Evolutionary conservation across 768 basidiomycete species (phyloP).

Genomic region (Lentinula detonsa): DNA sequence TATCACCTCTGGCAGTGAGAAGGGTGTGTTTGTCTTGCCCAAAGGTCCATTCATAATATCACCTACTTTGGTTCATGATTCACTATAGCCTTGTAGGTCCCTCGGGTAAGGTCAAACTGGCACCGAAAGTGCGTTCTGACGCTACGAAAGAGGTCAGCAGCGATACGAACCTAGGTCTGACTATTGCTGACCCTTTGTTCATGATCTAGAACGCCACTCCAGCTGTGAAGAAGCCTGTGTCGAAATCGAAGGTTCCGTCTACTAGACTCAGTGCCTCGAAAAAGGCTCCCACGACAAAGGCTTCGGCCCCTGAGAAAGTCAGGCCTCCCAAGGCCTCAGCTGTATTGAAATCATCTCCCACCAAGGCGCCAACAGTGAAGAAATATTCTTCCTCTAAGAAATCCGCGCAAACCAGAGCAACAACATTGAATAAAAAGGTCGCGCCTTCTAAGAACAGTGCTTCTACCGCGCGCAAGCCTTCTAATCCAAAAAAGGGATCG

Average conservation of each 20-base stretch:
- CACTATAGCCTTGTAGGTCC: conserved; percentile 21
- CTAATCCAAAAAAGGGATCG: conserved; percentile 12
- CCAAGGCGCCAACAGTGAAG: conserved; percentile 12
- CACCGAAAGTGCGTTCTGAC: conserved; percentile 57
- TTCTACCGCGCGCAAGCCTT: conserved; percentile 13
- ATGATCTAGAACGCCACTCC: conserved; percentile 36
- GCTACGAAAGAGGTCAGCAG: conserved; percentile 44
- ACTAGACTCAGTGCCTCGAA: not conserved
- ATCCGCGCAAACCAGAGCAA: conserved; percentile 7
- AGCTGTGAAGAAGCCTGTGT: conserved; percentile 32
- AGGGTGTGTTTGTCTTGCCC: conserved; percentile 43
- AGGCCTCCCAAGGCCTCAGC: conserved; percentile 11
- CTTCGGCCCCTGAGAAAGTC: conserved; percentile 15
- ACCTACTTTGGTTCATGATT: conserved; percentile 1
- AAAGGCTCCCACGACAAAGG: conserved; percentile 5
- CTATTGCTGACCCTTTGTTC: not conserved
- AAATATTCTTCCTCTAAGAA: conserved; percentile 12
- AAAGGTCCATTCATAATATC: conserved; percentile 28
- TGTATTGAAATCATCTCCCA: conserved; percentile 12
- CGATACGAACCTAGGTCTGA: conserved; percentile 2
- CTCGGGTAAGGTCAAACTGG: conserved; percentile 47
- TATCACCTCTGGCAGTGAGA: conserved; percentile 51
- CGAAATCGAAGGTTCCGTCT: conserved; percentile 8
- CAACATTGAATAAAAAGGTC: conserved; percentile 34
- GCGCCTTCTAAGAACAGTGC: conserved; percentile 26